Conservation (phyloP, 192 early-diverging fungal species). For the Backusella mclennaniae region DNA sequence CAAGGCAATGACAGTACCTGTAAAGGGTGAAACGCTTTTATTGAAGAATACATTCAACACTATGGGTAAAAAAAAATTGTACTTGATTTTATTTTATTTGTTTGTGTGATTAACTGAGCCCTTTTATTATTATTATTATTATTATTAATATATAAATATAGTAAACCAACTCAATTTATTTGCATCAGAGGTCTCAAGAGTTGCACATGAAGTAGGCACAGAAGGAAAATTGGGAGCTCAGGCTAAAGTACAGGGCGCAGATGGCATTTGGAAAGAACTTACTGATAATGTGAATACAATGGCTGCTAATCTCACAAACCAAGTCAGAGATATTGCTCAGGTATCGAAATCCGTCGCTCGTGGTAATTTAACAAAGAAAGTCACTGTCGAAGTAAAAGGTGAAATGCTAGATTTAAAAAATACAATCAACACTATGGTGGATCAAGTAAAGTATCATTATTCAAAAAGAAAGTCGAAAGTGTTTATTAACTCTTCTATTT, state of each 20-base stretch:
- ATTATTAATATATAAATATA: neutral
- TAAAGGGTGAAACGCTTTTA: conserved; percentile 70
- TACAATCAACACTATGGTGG: conserved; percentile 63
- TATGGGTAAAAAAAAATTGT: conserved; percentile 60
- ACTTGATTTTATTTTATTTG: neutral
- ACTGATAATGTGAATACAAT: conserved; percentile 56
- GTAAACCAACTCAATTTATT: conserved; percentile 55
- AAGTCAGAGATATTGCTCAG: conserved; percentile 61
- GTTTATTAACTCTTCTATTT: neutral
- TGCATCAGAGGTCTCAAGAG: conserved; percentile 59
- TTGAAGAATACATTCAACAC: conserved; percentile 75
- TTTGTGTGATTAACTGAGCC: neutral
- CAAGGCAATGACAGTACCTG: conserved; percentile 63
- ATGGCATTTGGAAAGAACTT: conserved; percentile 57
- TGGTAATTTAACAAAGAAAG: conserved; percentile 56
- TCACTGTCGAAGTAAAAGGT: conserved; percentile 57
- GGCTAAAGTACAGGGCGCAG: conserved; percentile 32
- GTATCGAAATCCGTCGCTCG: conserved; percentile 63
- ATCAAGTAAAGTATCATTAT: conserved; percentile 37
- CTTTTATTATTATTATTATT: neutral
- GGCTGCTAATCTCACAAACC: conserved; percentile 55
- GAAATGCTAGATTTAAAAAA: conserved; percentile 60
- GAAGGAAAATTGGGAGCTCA: conserved; percentile 76
- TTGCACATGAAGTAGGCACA: conserved; percentile 65
- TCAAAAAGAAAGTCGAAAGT: neutral